These are phyloP conservation scores for Lantana camara DNA, from an alignment of 257 asterid species.

Conservation along the genomic window DNA sequence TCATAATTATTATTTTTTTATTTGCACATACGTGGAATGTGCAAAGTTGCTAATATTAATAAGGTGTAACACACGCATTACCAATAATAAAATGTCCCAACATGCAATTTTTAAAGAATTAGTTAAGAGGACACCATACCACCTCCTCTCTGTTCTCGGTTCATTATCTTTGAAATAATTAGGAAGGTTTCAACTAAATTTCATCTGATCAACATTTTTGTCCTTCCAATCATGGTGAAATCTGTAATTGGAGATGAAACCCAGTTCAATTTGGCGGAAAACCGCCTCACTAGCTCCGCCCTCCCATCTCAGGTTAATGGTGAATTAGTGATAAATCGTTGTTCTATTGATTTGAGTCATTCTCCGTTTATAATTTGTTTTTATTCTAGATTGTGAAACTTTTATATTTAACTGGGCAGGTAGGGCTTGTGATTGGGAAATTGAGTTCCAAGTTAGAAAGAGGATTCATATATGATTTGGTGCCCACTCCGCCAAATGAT, in stretches of 20 bases:
- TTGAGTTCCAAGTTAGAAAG: conserved; percentile 69
- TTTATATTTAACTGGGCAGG: conserved; percentile 39
- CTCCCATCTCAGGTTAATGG: conserved; percentile 64
- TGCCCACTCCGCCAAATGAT: conserved; percentile 90
- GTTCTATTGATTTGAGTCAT: neutral
- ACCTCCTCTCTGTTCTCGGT: no score
- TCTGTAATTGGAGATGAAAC: conserved; percentile 78
- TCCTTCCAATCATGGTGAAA: conserved; percentile 61
- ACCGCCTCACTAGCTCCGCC: conserved; percentile 67
- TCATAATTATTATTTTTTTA: no score
- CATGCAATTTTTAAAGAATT: no score
- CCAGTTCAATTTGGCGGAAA: conserved; percentile 61
- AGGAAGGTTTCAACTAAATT: no score
- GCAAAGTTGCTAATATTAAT: no score
- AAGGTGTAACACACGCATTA: no score
- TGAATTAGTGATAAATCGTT: no score
- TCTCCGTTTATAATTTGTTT: neutral
- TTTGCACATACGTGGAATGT: no score
- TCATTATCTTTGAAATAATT: no score
- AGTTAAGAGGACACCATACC: no score
- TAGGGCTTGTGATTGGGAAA: conserved; percentile 91
- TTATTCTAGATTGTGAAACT: neutral
- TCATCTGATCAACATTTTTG: neutral
- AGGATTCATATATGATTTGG: conserved; percentile 82
- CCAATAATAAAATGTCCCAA: no score